A percentile compares a stretch with the other conserved stretches of the same genome.
These are phyloP conservation scores for Phytophthora lateralis DNA, from an alignment of 352 stramenopile genomes.

Conservation along the genomic window DNA sequence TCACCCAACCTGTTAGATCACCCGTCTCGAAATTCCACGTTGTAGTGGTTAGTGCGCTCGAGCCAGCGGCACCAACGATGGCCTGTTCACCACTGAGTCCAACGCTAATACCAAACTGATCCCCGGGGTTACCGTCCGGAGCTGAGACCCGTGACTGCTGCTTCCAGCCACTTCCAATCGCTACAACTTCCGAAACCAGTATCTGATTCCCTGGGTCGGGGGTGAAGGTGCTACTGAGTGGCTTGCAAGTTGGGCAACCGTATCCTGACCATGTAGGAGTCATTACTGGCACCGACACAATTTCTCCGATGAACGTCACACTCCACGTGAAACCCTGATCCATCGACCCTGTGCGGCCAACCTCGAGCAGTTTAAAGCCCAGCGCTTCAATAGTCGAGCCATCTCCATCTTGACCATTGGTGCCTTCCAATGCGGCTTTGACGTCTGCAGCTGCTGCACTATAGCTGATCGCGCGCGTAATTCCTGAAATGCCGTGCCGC, in stretches of 20 bases:
- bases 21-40: slow-evolving; percentile 98
- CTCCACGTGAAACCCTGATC: slow-evolving; percentile 84
- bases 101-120: slow-evolving; percentile 79
- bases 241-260: slow-evolving; percentile 69
- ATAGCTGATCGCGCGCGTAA: slow-evolving; percentile 67
- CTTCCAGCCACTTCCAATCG: slow-evolving; percentile 60
- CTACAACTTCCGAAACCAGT: slow-evolving; percentile 49
- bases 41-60: slow-evolving; percentile 78
- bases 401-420: slow-evolving; percentile 38
- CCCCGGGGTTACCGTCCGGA: slow-evolving; percentile 73
- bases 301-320: slow-evolving; percentile 82
- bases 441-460: slow-evolving; percentile 67
- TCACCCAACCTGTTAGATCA: slow-evolving; percentile 93
- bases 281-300: slow-evolving; percentile 67
- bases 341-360: slow-evolving; percentile 65
- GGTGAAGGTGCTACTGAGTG: slow-evolving; percentile 75
- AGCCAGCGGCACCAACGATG: slow-evolving; percentile 73
- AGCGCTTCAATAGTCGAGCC: slow-evolving; percentile 65
- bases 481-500: slow-evolving; percentile 62
- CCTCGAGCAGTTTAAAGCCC: slow-evolving; percentile 73
- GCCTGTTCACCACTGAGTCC: slow-evolving; percentile 79
- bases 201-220: slow-evolving; percentile 63
- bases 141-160: slow-evolving; percentile 64
- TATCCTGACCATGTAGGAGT: slow-evolving; percentile 62
- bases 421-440: slow-evolving; percentile 79